These are phyloP conservation scores for Yamadazyma nakazawae DNA, from an alignment of 805 yeast genomes.

Conservation along the genomic window DNA sequence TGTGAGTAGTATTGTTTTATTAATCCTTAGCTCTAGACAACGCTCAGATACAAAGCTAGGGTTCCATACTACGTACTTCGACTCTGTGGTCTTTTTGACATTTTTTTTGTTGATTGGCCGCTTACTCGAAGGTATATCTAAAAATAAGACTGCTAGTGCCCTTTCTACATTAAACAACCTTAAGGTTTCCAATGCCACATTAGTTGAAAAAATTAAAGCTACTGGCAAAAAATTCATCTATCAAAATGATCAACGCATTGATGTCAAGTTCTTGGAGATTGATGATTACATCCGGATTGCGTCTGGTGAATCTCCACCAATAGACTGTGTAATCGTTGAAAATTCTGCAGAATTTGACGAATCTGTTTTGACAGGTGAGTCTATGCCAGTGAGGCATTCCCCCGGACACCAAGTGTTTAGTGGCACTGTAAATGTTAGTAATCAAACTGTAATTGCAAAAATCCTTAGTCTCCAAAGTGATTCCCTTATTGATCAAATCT, in stretches of 20 bases:
- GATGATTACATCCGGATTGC: slow-evolving; percentile 49
- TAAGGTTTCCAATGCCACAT: slow-evolving; percentile 48
- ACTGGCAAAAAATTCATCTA: slow-evolving; percentile 21
- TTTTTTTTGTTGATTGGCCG: slow-evolving; percentile 72
- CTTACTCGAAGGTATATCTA: slow-evolving; percentile 62
- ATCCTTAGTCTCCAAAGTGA: slow-evolving; percentile 58
- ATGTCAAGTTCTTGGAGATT: slow-evolving; percentile 46
- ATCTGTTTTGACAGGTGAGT: slow-evolving; percentile 61
- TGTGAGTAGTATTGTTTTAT: slow-evolving; percentile 59
- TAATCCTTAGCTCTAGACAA: slow-evolving; percentile 44
- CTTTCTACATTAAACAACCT: slow-evolving; percentile 50
- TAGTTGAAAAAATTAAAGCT: slow-evolving; percentile 27
- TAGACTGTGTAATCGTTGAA: slow-evolving; percentile 50
- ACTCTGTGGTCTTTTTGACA: slow-evolving; percentile 73
- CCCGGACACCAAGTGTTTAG: slow-evolving; percentile 68
- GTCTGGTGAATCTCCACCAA: slow-evolving; percentile 60
- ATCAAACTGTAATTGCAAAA: slow-evolving; percentile 49
- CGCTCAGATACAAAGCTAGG: slow-evolving; percentile 29
- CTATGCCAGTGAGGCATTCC: slow-evolving; percentile 52
- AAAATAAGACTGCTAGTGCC: slow-evolving; percentile 64
- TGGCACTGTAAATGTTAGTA: slow-evolving; percentile 68
- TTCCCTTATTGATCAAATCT: slow-evolving; percentile 67
- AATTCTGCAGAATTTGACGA: slow-evolving; percentile 55
- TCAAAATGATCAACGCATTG: slow-evolving; percentile 22
- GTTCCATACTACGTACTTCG: slow-evolving; percentile 66